These are phyloP conservation scores for Pseudozyma hubeiensis DNA, from an alignment of 1,284 basidiomycete species.

Conservation along the genomic window DNA sequence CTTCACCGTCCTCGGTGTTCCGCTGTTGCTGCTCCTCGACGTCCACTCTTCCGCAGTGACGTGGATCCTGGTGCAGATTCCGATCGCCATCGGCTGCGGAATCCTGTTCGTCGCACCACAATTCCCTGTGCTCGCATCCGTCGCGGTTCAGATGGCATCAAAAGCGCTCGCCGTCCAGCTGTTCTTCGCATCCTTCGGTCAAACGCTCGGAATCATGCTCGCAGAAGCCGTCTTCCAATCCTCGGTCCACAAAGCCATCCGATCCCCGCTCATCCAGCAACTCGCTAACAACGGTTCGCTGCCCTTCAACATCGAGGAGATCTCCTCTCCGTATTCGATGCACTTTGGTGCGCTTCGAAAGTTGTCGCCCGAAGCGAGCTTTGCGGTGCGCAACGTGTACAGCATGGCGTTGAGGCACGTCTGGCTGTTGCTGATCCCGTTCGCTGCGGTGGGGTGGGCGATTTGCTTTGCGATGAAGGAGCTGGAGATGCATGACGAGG, in stretches of 20 bases:
- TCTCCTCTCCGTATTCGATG: slow-evolving; percentile 35
- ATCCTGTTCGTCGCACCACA: slow-evolving; percentile 47
- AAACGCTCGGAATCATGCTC: slow-evolving; percentile 49
- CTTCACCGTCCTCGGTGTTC: slow-evolving; percentile 40
- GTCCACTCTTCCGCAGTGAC: slow-evolving; percentile 12
- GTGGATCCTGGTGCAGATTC: slow-evolving; percentile 39
- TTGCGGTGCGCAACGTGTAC: slow-evolving; percentile 24
- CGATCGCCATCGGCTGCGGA: slow-evolving; percentile 37
- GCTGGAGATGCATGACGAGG: slow-evolving; percentile 43
- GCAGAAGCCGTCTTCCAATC: slow-evolving; percentile 47
- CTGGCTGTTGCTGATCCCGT: slow-evolving; percentile 32
- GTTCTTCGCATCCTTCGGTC: slow-evolving; percentile 41
- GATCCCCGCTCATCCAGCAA: slow-evolving; percentile 12
- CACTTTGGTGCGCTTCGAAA: slow-evolving; percentile 16
- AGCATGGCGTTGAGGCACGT: slow-evolving; percentile 20
- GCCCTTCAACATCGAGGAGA: slow-evolving; percentile 37
- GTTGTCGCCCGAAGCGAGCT: slow-evolving; percentile 10
- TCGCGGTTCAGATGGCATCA: slow-evolving; percentile 23
- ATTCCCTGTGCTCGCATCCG: slow-evolving; percentile 38
- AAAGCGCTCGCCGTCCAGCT: slow-evolving; percentile 32
- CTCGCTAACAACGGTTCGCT: slow-evolving; percentile 26
- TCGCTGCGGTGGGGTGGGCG: slow-evolving; percentile 22
- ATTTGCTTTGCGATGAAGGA: slow-evolving; percentile 29
- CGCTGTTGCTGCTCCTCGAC: slow-evolving; percentile 25
- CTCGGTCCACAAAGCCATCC: slow-evolving; percentile 29